phyloP scores from a whole-genome alignment of 2,329 filamentous ascomycete genomes.

The Aspergillus intermedius region DNA sequence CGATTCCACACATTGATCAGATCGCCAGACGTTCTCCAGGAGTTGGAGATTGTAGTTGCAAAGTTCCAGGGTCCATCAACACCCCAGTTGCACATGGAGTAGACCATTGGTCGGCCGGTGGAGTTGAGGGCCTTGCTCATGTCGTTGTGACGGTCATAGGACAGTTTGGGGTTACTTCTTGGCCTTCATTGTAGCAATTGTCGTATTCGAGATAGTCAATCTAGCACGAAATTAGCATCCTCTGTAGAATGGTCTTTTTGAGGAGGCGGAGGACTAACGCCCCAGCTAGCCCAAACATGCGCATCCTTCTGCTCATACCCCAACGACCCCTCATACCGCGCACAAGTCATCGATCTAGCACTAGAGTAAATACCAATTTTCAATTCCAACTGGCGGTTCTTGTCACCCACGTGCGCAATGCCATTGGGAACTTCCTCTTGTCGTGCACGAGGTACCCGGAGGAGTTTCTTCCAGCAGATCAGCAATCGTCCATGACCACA shows the following conservation, averaged over 20 bases:
- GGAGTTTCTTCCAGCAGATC: slow-evolving; percentile 40
- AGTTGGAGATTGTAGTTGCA: slow-evolving; percentile 44
- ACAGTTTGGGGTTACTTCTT: slow-evolving; percentile 43
- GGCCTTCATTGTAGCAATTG: slow-evolving; percentile 52
- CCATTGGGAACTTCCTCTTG: slow-evolving; percentile 41
- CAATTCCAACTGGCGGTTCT: slow-evolving; percentile 44
- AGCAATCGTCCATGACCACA: slow-evolving; percentile 49
- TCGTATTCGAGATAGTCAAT: slow-evolving; percentile 50
- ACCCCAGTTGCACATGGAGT: slow-evolving; percentile 48
- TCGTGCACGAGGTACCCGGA: slow-evolving; percentile 41
- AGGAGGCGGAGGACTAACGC: slow-evolving; percentile 29
- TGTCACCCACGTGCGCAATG: slow-evolving; percentile 42
- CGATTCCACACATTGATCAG: slow-evolving; percentile 43
- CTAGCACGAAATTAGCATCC: neutral
- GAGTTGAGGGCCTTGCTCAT: slow-evolving; percentile 45
- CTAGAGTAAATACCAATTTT: slow-evolving; percentile 50
- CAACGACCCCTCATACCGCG: slow-evolving; percentile 38
- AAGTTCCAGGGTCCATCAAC: slow-evolving; percentile 44
- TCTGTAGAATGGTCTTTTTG: neutral
- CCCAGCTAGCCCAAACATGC: slow-evolving; percentile 46
- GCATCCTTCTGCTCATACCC: slow-evolving; percentile 50
- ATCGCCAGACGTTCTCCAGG: slow-evolving; percentile 43
- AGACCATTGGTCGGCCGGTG: slow-evolving; percentile 42
- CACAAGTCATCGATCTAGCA: slow-evolving; percentile 28
- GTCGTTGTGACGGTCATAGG: slow-evolving; percentile 42